phyloP scores from a whole-genome alignment of 108 stramenopile genomes.

The Bacterosira constricta region DNA sequence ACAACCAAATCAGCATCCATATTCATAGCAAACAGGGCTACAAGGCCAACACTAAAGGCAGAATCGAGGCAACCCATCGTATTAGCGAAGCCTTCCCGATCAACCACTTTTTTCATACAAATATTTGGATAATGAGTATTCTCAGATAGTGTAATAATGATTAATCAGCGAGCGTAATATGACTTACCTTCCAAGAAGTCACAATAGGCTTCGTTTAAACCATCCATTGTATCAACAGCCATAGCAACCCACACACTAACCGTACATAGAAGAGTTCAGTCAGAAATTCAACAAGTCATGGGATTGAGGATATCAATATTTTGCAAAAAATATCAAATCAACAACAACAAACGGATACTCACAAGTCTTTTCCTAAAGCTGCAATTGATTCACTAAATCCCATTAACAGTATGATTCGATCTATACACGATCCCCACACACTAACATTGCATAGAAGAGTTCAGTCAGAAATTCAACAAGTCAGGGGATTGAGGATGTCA shows the following conservation, averaged over 20 bases:
- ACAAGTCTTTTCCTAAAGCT: slow-evolving; percentile 8
- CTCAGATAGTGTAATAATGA: too few species aligned
- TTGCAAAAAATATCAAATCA: too few species aligned
- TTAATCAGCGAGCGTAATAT: too few species aligned
- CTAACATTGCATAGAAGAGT: too few species aligned
- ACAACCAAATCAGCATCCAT: slow-evolving; percentile 26
- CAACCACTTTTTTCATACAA: too few species aligned
- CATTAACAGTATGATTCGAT: slow-evolving; percentile 28
- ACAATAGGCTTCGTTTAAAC: background rate
- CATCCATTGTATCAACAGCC: slow-evolving; percentile 8
- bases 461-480: too few species aligned
- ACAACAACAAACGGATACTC: too few species aligned
- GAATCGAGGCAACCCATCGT: background rate
- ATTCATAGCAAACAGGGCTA: background rate
- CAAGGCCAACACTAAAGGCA: slow-evolving; percentile 10
- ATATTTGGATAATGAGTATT: too few species aligned
- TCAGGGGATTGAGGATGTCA: too few species aligned
- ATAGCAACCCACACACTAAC: slow-evolving; percentile 26
- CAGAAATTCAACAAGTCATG: too few species aligned
- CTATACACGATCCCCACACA: slow-evolving; percentile 26
- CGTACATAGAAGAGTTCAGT: too few species aligned
- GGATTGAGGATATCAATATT: too few species aligned
- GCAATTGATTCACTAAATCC: slow-evolving; percentile 32
- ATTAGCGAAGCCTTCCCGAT: slow-evolving; percentile 20
- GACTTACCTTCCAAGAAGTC: slow-evolving; percentile 26